These are phyloP conservation scores for Anastatica hierochuntica DNA, from an alignment of 345 rosid genomes.

Conservation along the genomic window DNA sequence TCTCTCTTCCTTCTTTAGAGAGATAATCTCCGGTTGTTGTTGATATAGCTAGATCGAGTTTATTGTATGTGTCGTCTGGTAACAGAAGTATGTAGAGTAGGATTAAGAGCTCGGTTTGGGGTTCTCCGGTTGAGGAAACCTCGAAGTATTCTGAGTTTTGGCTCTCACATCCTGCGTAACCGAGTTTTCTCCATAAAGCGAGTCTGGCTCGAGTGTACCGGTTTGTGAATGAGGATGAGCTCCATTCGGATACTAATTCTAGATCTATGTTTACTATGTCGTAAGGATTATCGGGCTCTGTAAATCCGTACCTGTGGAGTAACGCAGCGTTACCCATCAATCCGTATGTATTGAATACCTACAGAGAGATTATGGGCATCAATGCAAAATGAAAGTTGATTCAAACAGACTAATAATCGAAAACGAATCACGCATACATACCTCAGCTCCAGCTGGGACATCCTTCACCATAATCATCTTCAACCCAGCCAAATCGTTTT, in stretches of 20 bases:
- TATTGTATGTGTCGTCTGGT: slow-evolving; percentile 37
- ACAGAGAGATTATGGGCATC: neutral
- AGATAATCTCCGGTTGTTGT: slow-evolving; percentile 15
- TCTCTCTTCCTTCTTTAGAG: slow-evolving; percentile 16
- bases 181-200: slow-evolving; percentile 59
- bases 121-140: slow-evolving; percentile 57
- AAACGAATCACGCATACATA: slow-evolving; percentile 15
- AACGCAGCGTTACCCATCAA: slow-evolving; percentile 73
- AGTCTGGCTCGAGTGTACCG: slow-evolving; percentile 58
- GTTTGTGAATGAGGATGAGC: slow-evolving; percentile 45
- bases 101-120: slow-evolving; percentile 60
- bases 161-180: slow-evolving; percentile 50
- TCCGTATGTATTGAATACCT: slow-evolving; percentile 90
- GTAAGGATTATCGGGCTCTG: slow-evolving; percentile 60
- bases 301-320: slow-evolving; percentile 88
- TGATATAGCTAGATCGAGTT: slow-evolving; percentile 41
- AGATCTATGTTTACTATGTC: slow-evolving; percentile 80
- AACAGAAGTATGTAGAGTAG: slow-evolving; percentile 50
- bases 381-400: neutral
- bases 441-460: slow-evolving; percentile 71
- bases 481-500: slow-evolving; percentile 38
- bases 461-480: slow-evolving; percentile 87
- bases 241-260: slow-evolving; percentile 65
- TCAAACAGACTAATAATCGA: neutral
- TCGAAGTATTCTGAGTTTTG: slow-evolving; percentile 70